Conservation (phyloP, 1,284 basidiomycete genomes). For the Pseudozyma pruni region DNA sequence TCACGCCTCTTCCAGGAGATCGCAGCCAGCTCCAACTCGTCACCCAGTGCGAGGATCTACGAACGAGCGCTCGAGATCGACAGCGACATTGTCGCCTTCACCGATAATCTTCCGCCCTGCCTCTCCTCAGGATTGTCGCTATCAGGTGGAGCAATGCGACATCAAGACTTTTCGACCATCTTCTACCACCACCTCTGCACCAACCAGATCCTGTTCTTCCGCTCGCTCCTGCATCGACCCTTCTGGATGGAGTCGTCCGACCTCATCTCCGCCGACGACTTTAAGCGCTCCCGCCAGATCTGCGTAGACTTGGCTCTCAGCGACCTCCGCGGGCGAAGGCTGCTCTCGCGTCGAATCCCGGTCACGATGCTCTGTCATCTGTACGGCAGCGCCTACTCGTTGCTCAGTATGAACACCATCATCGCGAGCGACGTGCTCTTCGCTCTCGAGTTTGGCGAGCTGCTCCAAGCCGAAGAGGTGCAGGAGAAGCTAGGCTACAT, state of each 20-base stretch:
- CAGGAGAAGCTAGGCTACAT: constrained; percentile 43
- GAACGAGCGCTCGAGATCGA: constrained; percentile 43
- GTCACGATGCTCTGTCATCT: constrained; percentile 46
- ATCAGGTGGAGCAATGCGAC: constrained; percentile 27
- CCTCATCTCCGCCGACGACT: constrained; percentile 19
- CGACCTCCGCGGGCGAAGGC: constrained; percentile 32
- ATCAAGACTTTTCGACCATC: constrained; percentile 42
- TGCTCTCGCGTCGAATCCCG: constrained; percentile 35
- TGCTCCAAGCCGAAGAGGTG: constrained; percentile 23
- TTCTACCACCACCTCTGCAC: constrained; percentile 45
- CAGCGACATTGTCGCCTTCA: constrained; percentile 28
- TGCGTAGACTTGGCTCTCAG: constrained; percentile 38
- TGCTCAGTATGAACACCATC: constrained; percentile 47
- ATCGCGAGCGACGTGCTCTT: constrained; percentile 45
- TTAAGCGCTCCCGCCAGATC: constrained; percentile 35
- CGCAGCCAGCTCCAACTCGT: constrained; percentile 36
- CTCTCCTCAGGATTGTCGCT: constrained; percentile 14
- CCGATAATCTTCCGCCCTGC: constrained; percentile 22
- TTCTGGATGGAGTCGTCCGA: constrained; percentile 49
- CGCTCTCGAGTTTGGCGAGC: constrained; percentile 32
- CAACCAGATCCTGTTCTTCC: constrained; percentile 46
- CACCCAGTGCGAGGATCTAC: constrained; percentile 24
- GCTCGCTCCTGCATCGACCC: constrained; percentile 39
- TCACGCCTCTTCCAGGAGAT: constrained; percentile 43
- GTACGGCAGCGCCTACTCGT: constrained; percentile 42